A percentile compares a stretch with the other conserved stretches of the same genome.
These are phyloP conservation scores for Blastobotrys buckinghamii DNA, from an alignment of 1,139 yeast species.

Conservation along the genomic window DNA sequence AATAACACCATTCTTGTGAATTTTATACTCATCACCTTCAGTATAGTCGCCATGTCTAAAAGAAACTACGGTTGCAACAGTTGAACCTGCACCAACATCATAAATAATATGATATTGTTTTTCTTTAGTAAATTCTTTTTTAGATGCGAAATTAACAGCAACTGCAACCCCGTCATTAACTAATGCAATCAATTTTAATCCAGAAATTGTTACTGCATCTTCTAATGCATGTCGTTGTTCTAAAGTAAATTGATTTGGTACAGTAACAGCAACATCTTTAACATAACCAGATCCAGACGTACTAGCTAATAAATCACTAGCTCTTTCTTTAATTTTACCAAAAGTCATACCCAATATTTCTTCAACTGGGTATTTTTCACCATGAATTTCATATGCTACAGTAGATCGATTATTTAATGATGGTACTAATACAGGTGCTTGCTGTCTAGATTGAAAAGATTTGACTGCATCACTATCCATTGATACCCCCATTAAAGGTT, in stretches of 20 bases:
- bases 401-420: conserved; percentile 45
- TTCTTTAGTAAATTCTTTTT: conserved; percentile 37
- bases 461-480: conserved; percentile 41
- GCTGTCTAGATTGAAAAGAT: conserved; percentile 48
- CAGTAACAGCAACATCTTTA: conserved; percentile 65
- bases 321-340: conserved; percentile 60
- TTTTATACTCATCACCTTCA: conserved; percentile 17
- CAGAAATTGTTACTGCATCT: conserved; percentile 71
- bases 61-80: conserved; percentile 77
- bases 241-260: conserved; percentile 66
- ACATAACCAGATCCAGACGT: conserved; percentile 37
- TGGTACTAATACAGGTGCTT: conserved; percentile 52
- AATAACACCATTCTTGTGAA: conserved; percentile 29
- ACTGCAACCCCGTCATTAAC: conserved; percentile 91
- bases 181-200: conserved; percentile 56
- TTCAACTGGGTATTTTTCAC: conserved; percentile 54
- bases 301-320: conserved; percentile 42
- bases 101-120: conserved; percentile 65
- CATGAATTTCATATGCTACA: conserved; percentile 47
- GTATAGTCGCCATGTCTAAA: conserved; percentile 40
- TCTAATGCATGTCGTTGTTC: conserved; percentile 64
- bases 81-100: conserved; percentile 92
- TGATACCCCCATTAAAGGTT: conserved; percentile 64
- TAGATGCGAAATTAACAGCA: conserved; percentile 67
- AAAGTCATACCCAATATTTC: conserved; percentile 83